These are phyloP conservation scores for Claviceps africana DNA, from an alignment of 2,329 filamentous ascomycete genomes.

Conservation along the genomic window DNA sequence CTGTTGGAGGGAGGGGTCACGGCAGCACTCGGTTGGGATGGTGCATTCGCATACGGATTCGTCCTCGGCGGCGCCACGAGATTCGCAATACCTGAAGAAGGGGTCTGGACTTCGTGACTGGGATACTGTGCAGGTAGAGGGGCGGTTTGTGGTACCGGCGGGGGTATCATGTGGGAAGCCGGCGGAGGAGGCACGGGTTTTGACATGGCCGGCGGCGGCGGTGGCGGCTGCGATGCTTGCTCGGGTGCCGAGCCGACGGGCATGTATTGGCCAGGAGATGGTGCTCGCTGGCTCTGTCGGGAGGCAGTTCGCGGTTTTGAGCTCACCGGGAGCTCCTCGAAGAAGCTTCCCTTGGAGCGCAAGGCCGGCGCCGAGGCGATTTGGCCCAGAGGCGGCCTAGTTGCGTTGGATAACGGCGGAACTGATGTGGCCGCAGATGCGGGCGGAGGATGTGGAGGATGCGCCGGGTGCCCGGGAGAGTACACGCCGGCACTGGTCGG, in stretches of 20 bases:
- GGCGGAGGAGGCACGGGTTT: slow-evolving; percentile 13
- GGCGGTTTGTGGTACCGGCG: slow-evolving; percentile 9
- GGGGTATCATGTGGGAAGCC: slow-evolving; percentile 8
- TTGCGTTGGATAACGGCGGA: not conserved
- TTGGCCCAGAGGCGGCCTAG: slow-evolving; percentile 17
- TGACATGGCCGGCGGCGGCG: slow-evolving; percentile 20
- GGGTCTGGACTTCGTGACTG: slow-evolving; percentile 6
- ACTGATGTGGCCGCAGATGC: slow-evolving; percentile 10
- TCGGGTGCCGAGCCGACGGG: slow-evolving; percentile 1
- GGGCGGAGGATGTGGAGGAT: slow-evolving; percentile 10
- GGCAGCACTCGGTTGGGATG: slow-evolving; percentile 19
- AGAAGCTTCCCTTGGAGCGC: slow-evolving; percentile 46
- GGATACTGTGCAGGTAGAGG: slow-evolving; percentile 7
- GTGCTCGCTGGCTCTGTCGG: slow-evolving; percentile 32
- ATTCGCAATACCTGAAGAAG: slow-evolving; percentile 18
- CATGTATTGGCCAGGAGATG: slow-evolving; percentile 23
- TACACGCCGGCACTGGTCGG: slow-evolving; percentile 50
- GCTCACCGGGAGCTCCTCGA: slow-evolving; percentile 59
- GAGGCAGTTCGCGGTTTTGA: slow-evolving; percentile 48
- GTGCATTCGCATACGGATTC: slow-evolving; percentile 39
- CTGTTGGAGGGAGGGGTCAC: slow-evolving; percentile 21
- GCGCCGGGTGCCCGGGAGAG: slow-evolving; percentile 13
- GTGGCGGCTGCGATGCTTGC: slow-evolving; percentile 7
- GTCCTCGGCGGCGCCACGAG: slow-evolving; percentile 39
- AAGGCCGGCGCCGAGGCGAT: slow-evolving; percentile 23